Conservation (phyloP, 2,329 filamentous ascomycete genomes). For the Arthroderma sp. region DNA sequence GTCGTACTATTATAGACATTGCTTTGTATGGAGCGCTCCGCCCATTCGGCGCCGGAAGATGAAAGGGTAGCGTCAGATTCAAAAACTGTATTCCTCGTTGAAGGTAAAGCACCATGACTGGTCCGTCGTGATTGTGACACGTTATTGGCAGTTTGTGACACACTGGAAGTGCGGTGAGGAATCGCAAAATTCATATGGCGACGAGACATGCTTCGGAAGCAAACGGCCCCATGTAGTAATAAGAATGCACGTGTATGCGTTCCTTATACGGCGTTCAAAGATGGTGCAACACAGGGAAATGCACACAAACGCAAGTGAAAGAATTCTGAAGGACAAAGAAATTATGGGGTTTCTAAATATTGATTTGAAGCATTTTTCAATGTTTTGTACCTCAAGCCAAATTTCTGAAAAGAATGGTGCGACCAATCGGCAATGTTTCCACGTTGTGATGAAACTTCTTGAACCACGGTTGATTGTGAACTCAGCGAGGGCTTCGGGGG, state of each 20-base stretch:
- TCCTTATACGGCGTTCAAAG: background rate
- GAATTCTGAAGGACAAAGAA: too few relatives aligned
- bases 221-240: background rate
- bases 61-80: background rate
- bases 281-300: background rate
- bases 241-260: background rate
- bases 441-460: too few relatives aligned
- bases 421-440: too few relatives aligned
- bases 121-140: background rate
- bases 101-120: background rate
- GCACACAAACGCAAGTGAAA: too few relatives aligned
- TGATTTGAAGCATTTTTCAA: too few relatives aligned
- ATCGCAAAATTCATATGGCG: conserved; percentile 4
- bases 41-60: background rate
- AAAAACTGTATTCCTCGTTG: background rate
- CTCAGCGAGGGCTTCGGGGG: too few relatives aligned
- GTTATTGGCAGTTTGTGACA: conserved; percentile 1
- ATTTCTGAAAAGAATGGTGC: too few relatives aligned
- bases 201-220: background rate
- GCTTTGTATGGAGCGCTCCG: background rate
- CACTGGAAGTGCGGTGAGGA: conserved; percentile 8
- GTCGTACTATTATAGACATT: too few relatives aligned
- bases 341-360: too few relatives aligned
- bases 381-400: too few relatives aligned
- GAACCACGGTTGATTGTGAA: too few relatives aligned